Base-by-base conservation (phyloP, 208 protist species). In the Naegleria lovaniensis region DNA sequence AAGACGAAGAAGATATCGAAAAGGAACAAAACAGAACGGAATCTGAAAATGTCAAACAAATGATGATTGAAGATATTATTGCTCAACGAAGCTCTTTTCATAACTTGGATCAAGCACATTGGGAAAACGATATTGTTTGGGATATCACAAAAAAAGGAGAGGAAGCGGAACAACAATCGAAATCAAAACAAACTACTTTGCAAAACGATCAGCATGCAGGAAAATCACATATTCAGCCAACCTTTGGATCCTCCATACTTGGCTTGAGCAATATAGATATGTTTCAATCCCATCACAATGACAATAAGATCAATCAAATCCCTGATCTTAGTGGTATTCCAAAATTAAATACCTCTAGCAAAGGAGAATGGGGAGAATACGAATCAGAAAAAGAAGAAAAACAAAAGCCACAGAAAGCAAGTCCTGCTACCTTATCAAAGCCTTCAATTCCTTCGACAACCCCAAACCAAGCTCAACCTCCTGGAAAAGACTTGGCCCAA, bases 271-370 rank as follows among this genome's bases (percentile, higher is more conserved):
- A 11, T 7, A 79, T 36, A 9, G 58, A 16, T 16, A n/a, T 75
- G 25, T 36, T 79, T 33, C 13, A 33, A 36, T 36, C 16, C 13
- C 55, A 67, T 29, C 11, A 67, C 3, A 29, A 67, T 13, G 22
- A 29, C 55, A 79, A 36, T 25, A 79, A 79, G 9, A 79, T 79
- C n/a, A 79, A 79, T 9, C 25, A 67, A 67, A 29, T 67, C 22
- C 55, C 55, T 67, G 67, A 79, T 79, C n/a, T 79, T 11, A 79
- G 67, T 79, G 67, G 67, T 36, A 79, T 79, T 79, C 67, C 67
- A 25, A 79, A 79, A 36, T 13, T 79, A 11, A 36, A 36, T 1
- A 36, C 29, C 9, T 0, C 19, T 5, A 7, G n/a, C 6, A n/a
- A 79, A 36, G 67, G 67, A 36, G 67, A 25, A 36, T 79, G 67